A percentile compares a stretch with the other conserved stretches of the same genome.
phyloP scores from a whole-genome alignment of 2,329 filamentous ascomycete genomes.

The Macrophomina phaseolina region DNA sequence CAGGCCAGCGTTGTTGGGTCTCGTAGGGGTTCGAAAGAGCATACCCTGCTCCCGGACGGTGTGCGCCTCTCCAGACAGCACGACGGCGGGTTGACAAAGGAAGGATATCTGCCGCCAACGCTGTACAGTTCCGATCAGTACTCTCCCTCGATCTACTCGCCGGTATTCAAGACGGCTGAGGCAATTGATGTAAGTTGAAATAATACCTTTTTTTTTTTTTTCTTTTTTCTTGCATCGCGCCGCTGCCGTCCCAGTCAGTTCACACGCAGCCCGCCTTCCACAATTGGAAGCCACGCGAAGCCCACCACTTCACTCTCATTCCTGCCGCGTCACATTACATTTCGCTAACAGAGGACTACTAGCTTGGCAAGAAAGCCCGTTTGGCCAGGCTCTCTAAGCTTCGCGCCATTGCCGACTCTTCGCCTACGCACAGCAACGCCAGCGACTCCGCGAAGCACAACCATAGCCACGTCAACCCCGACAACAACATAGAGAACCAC shows the following conservation, averaged over 20 bases:
- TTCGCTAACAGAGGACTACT: not conserved
- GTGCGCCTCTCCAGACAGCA: not conserved
- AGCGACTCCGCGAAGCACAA: not conserved
- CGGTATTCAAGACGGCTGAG: constrained; percentile 15
- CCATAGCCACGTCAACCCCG: not conserved
- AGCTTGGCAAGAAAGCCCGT: not conserved
- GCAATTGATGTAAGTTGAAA: not conserved
- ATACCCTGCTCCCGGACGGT: constrained; percentile 6
- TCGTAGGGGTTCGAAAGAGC: not conserved
- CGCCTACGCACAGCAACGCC: not conserved
- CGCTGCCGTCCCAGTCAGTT: not conserved
- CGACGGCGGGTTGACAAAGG: not conserved
- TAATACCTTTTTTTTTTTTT: no score
- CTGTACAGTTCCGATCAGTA: constrained; percentile 34
- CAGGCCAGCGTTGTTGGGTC: constrained; percentile 16
- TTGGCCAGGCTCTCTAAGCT: not conserved
- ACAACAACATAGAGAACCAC: no score
- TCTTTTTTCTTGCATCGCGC: not conserved
- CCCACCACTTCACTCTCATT: not conserved
- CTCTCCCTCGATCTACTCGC: constrained; percentile 36
- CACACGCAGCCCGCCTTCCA: not conserved
- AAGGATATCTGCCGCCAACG: constrained; percentile 31
- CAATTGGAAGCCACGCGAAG: not conserved
- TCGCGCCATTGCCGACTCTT: constrained; percentile 18
- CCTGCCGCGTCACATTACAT: not conserved